Base-by-base conservation (phyloP, 2,329 filamentous ascomycete species). In the Alternaria brassicae region DNA sequence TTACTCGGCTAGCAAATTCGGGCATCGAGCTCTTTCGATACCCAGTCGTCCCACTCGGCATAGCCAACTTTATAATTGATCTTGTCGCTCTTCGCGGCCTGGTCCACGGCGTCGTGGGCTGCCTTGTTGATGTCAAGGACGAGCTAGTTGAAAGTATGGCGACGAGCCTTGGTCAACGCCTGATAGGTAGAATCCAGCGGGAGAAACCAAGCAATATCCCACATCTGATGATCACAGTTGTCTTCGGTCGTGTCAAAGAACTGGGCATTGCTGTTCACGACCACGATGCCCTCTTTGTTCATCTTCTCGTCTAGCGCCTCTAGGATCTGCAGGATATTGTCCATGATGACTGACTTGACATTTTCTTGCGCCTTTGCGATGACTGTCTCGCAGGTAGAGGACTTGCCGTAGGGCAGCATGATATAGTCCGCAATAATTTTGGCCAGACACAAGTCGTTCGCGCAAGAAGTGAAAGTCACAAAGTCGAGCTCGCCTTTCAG, bases 11-110 rank as follows among this genome's bases (percentile, higher is more conserved):
- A 57, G 40, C 54, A 57, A 47, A 57, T 57, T 6, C 37, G 40
- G 47, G 28, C 47, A 13, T 57, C 47, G 21, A 52, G 17, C 21
- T 25, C 54, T 6, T 21, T 30, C 6, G 47, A 52, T 10, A 57
- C 54, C 54, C 54, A 57, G 19, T 19, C 6, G 5, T 57, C 54
- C 54, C 54, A 57, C 3, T 32, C 54, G 4, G 54, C 37, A 39
- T 57, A 52, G 45, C 54, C 54, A n/a, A 57, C 54, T 23, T 30
- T 45, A 19, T 57, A 57, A 21, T 52, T 57, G 23, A 52, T 52
- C 13, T 52, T 47, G 10, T 45, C 47, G 13, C 30, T 39, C 25
- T 57, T 6, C 7, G 54, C n/a, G 12, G 32, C 40, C 5, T 52
- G 15, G 2, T 57, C n/a, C 2, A 52, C 48, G 3, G 54, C 54